Conservation (phyloP, 2,329 filamentous ascomycete genomes). For the Nemania sp. region DNA sequence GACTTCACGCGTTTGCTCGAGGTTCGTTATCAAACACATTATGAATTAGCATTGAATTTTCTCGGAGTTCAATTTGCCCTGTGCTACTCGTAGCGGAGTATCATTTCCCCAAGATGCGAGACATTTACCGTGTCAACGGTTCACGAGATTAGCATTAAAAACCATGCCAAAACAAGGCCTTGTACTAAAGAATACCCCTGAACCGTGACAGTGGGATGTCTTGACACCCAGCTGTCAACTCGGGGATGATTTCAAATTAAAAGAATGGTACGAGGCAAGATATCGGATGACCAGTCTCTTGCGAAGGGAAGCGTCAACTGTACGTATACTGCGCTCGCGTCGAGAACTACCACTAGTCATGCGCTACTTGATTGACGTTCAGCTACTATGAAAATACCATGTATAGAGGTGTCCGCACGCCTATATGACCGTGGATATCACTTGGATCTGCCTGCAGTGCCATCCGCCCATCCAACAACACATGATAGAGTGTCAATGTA, state of each 20-base stretch:
- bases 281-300: not conserved
- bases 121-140: constrained; percentile 1
- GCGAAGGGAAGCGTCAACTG: not conserved
- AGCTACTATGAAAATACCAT: not conserved
- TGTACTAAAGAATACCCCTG: not conserved
- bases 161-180: not conserved
- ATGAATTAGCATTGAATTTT: not conserved
- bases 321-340: not conserved
- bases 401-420: not conserved
- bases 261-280: not conserved
- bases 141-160: not conserved
- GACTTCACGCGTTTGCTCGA: constrained; percentile 2
- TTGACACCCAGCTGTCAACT: not conserved
- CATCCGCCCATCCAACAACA: constrained; percentile 8
- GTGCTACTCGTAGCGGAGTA: constrained; percentile 5
- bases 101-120: not conserved
- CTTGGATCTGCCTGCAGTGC: not conserved
- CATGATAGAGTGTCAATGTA: constrained; percentile 16
- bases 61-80: constrained; percentile 5
- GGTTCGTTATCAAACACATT: not conserved
- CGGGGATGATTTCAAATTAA: not conserved
- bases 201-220: not conserved
- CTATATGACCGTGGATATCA: not conserved
- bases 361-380: not conserved
- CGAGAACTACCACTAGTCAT: not conserved